Conservation (phyloP, 768 basidiomycete genomes). For the Kwoniella heveanensis region DNA sequence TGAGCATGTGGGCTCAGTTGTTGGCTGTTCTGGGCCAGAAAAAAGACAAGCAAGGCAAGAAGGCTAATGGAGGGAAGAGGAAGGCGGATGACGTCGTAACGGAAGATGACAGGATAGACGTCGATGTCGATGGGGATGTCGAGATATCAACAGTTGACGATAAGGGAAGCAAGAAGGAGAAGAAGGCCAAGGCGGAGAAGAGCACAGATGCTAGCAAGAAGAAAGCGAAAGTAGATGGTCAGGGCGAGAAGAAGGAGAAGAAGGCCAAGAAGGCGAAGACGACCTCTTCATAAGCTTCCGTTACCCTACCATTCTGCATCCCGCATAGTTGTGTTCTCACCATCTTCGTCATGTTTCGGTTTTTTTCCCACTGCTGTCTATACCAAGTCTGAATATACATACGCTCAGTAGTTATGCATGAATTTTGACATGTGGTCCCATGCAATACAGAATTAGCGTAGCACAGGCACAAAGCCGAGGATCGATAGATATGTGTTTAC, state of each 20-base stretch:
- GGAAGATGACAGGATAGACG: constrained; percentile 17
- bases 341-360: background rate
- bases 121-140: constrained; percentile 17
- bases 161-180: background rate
- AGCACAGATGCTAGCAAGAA: constrained; percentile 8
- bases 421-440: no score
- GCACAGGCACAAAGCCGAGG: no score
- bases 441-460: no score
- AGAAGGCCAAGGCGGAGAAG: constrained; percentile 22
- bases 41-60: constrained; percentile 32
- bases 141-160: background rate
- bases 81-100: constrained; percentile 4
- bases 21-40: constrained; percentile 44
- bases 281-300: background rate
- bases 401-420: background rate
- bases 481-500: no score
- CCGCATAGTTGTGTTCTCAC: background rate
- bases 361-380: no score
- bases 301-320: background rate
- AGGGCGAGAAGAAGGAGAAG: constrained; percentile 27
- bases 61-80: constrained; percentile 10
- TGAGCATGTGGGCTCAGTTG: constrained; percentile 69
- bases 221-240: constrained; percentile 12
- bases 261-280: constrained; percentile 45
- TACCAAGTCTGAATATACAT: background rate